These are phyloP conservation scores for Fibroporia radiculosa DNA, from an alignment of 768 basidiomycete genomes.

Conservation along the genomic window DNA sequence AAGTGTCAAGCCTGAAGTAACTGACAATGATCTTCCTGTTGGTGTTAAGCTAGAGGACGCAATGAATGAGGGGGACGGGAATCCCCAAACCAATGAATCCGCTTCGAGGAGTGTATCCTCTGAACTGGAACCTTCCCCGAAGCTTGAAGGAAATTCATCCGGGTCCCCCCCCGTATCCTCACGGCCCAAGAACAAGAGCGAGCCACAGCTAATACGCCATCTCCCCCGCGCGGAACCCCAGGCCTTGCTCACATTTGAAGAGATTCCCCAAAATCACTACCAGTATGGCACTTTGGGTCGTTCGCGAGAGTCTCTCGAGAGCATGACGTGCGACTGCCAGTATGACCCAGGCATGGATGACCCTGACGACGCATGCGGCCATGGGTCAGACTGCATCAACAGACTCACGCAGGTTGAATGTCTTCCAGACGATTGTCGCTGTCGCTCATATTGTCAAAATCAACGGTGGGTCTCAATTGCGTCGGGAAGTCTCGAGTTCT, in stretches of 20 bases:
- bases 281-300: constrained; percentile 83
- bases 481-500: not conserved
- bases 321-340: constrained; percentile 91
- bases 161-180: constrained; percentile 27
- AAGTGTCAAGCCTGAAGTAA: not conserved
- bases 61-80: constrained; percentile 8
- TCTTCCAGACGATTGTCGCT: constrained; percentile 82
- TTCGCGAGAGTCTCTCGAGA: constrained; percentile 82
- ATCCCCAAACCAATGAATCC: not conserved
- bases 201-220: constrained; percentile 69
- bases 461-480: constrained; percentile 54
- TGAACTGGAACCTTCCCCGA: constrained; percentile 18
- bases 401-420: constrained; percentile 96
- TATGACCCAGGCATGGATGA: constrained; percentile 62
- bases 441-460: constrained; percentile 77
- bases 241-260: constrained; percentile 64
- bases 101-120: constrained; percentile 16
- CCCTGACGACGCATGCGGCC: constrained; percentile 69
- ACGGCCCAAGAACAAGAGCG: constrained; percentile 24
- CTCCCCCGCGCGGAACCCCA: constrained; percentile 70
- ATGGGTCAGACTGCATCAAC: constrained; percentile 92
- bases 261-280: constrained; percentile 75
- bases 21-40: not conserved
- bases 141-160: constrained; percentile 24
- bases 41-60: constrained; percentile 7